A percentile compares a stretch with the other conserved stretches of the same genome.
These are phyloP conservation scores for Draba incana DNA, from an alignment of 345 rosid genomes.

Conservation along the genomic window DNA sequence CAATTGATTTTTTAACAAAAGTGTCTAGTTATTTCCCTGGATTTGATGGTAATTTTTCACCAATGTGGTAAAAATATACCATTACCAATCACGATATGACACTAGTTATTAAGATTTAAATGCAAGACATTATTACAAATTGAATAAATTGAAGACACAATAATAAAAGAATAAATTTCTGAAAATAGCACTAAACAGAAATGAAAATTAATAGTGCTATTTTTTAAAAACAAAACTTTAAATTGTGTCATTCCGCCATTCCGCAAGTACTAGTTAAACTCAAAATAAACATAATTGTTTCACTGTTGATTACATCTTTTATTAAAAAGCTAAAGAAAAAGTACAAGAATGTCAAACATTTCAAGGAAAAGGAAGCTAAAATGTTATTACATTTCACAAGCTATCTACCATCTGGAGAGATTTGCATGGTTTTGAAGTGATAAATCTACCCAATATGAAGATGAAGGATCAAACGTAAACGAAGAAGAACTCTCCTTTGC, in stretches of 20 bases:
- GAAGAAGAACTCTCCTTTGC: constrained; percentile 24
- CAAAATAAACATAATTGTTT: neutral
- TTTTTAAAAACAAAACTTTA: no score
- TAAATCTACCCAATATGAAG: constrained; percentile 34
- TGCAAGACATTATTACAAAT: no score
- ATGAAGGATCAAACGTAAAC: constrained; percentile 20
- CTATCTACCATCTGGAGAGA: constrained; percentile 23
- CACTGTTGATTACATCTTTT: neutral
- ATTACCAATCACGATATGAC: no score
- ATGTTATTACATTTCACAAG: neutral
- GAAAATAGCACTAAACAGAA: no score
- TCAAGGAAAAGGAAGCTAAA: neutral
- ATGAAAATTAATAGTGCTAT: no score
- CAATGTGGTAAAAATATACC: no score
- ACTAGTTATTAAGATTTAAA: no score
- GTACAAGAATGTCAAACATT: neutral
- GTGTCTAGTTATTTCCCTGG: neutral
- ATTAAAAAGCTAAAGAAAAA: neutral
- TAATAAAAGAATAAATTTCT: no score
- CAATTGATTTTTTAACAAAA: constrained; percentile 1
- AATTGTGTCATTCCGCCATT: neutral
- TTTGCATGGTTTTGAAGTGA: constrained; percentile 34
- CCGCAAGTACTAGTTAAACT: neutral
- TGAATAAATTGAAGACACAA: no score
- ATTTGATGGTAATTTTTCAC: no score